A percentile compares a stretch with the other conserved stretches of the same genome.
phyloP scores from a whole-genome alignment of 2,329 filamentous ascomycete genomes.

The Fonsecaea pugnacius region DNA sequence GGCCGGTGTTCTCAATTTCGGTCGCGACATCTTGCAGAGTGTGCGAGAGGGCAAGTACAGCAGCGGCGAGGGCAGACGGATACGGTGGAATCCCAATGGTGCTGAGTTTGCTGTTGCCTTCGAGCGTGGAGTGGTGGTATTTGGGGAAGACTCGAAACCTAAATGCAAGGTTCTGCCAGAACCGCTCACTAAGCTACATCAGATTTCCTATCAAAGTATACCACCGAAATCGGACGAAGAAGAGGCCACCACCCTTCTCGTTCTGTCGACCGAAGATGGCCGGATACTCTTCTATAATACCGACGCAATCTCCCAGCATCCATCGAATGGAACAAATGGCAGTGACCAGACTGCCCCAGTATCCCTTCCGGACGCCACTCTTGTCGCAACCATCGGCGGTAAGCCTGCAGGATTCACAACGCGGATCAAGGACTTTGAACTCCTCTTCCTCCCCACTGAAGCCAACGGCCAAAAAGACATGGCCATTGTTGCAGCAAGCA shows the following conservation, averaged over 20 bases:
- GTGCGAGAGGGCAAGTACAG: conserved; percentile 76
- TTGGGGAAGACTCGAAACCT: conserved; percentile 77
- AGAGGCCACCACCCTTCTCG: conserved; percentile 56
- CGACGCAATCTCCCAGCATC: conserved; percentile 37
- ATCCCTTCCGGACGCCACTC: conserved; percentile 61
- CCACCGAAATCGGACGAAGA: conserved; percentile 54
- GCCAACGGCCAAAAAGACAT: conserved; percentile 43
- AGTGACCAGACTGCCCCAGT: conserved; percentile 43
- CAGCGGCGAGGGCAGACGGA: conserved; percentile 79
- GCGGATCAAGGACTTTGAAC: conserved; percentile 86
- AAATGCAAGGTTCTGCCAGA: conserved; percentile 72
- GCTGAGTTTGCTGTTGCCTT: conserved; percentile 90
- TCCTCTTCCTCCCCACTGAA: conserved; percentile 55
- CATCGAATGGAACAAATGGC: conserved; percentile 43
- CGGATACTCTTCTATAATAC: conserved; percentile 83
- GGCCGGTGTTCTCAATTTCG: conserved; percentile 87
- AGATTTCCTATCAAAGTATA: conserved; percentile 70
- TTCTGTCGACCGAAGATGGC: conserved; percentile 88
- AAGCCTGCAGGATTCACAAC: conserved; percentile 67
- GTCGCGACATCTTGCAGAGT: conserved; percentile 70
- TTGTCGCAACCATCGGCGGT: conserved; percentile 79
- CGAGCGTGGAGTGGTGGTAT: conserved; percentile 81
- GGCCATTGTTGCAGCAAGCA: conserved; percentile 74
- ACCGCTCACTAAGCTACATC: conserved; percentile 78
- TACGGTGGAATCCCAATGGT: conserved; percentile 76